Conservation (phyloP, 768 basidiomycete species). For the Termitomyces sp. region DNA sequence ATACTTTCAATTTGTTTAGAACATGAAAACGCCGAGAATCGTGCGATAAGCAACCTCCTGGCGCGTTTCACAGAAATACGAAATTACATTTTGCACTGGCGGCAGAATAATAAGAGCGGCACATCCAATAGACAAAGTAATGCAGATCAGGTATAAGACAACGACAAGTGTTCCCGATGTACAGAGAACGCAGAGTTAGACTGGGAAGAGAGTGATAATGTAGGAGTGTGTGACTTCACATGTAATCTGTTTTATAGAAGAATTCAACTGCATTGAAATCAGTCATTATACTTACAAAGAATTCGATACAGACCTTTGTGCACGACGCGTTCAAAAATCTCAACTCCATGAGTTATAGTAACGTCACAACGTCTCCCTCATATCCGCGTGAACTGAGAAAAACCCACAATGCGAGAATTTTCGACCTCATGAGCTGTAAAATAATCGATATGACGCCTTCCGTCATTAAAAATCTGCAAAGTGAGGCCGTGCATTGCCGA, state of each 20-base stretch:
- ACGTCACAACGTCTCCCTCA: slow-evolving; percentile 3
- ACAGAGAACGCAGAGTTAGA: not conserved
- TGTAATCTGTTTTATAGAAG: too few relatives aligned
- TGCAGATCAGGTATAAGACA: not conserved
- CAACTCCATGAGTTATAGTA: slow-evolving; percentile 1
- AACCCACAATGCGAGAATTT: slow-evolving; percentile 6
- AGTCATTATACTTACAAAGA: not conserved
- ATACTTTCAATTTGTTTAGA: not conserved
- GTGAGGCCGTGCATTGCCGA: slow-evolving; percentile 7
- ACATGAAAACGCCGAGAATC: not conserved
- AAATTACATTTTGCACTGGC: not conserved
- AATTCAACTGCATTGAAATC: not conserved
- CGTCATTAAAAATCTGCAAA: not conserved
- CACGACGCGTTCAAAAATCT: slow-evolving; percentile 8
- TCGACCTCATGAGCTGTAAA: slow-evolving; percentile 10
- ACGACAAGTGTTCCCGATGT: not conserved
- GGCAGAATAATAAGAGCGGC: not conserved
- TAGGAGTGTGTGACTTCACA: not conserved
- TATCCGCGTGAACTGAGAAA: slow-evolving; percentile 11
- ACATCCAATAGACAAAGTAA: not conserved
- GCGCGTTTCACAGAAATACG: not conserved
- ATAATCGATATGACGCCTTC: slow-evolving; percentile 7
- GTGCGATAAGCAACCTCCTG: not conserved
- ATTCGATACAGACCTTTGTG: not conserved
- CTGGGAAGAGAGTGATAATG: not conserved